phyloP scores from a whole-genome alignment of 805 yeast genomes.

The Starmera dryadoides region DNA sequence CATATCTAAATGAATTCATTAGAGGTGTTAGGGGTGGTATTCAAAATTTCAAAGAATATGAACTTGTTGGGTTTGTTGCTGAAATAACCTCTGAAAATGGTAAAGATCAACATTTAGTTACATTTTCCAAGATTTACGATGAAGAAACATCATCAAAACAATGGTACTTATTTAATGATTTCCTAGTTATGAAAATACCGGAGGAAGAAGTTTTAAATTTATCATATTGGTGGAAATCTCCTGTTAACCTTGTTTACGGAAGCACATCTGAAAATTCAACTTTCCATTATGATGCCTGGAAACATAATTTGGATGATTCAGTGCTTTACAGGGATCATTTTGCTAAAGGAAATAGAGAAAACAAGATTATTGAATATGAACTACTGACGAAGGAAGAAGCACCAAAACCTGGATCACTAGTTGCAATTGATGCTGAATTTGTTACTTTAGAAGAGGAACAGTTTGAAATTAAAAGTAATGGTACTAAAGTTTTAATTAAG shows the following conservation, averaged over 20 bases:
- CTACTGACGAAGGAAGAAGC: constrained; percentile 63
- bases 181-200: constrained; percentile 68
- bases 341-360: constrained; percentile 57
- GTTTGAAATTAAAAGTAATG: constrained; percentile 69
- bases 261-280: constrained; percentile 35
- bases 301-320: constrained; percentile 44
- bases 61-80: constrained; percentile 63
- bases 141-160: constrained; percentile 19
- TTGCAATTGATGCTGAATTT: constrained; percentile 97
- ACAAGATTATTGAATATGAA: constrained; percentile 54
- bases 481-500: constrained; percentile 57
- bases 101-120: constrained; percentile 52
- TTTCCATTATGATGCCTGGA: constrained; percentile 44
- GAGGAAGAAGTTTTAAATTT: constrained; percentile 75
- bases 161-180: constrained; percentile 91
- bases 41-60: constrained; percentile 37
- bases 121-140: constrained; percentile 43
- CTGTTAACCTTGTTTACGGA: constrained; percentile 65
- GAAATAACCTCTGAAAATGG: constrained; percentile 41
- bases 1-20: constrained; percentile 25
- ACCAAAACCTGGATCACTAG: constrained; percentile 65
- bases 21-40: constrained; percentile 21
- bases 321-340: constrained; percentile 72
- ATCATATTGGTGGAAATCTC: constrained; percentile 74
- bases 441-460: constrained; percentile 75